A percentile compares a stretch with the other conserved stretches of the same genome.
Conservation (phyloP, 164 flowering plant species). For the Annona squamosa region DNA sequence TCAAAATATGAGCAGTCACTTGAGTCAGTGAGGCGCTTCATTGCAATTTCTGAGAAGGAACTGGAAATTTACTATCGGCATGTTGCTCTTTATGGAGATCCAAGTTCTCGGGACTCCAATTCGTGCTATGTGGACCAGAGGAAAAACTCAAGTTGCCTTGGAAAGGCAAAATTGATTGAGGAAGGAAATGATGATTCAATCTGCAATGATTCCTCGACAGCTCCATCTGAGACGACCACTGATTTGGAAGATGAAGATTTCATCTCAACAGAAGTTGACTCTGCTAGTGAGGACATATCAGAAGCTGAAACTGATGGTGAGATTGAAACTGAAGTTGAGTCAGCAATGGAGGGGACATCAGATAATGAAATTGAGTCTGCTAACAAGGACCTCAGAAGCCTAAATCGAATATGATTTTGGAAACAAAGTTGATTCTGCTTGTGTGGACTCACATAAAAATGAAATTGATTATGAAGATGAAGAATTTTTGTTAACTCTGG, state of each 20-base stretch:
- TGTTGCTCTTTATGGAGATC: constrained; percentile 76
- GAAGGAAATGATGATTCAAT: constrained; percentile 8
- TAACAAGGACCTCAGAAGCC: constrained; percentile 1
- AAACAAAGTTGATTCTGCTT: constrained; percentile 10
- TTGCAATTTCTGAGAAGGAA: constrained; percentile 80
- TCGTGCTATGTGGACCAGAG: constrained; percentile 26
- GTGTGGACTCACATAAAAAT: not conserved
- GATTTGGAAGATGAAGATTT: constrained; percentile 19
- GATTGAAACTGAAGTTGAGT: constrained; percentile 7
- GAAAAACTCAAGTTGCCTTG: constrained; percentile 15
- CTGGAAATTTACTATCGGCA: constrained; percentile 82
- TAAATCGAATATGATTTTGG: constrained; percentile 2
- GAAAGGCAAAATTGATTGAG: constrained; percentile 4
- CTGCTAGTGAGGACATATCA: constrained; percentile 19
- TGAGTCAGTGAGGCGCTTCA: constrained; percentile 74
- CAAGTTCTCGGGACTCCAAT: constrained; percentile 40
- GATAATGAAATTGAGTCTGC: constrained; percentile 8
- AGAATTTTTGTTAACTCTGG: not conserved
- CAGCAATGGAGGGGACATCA: constrained; percentile 17
- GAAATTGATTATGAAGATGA: not conserved
- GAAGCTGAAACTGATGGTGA: constrained; percentile 24
- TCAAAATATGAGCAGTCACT: constrained; percentile 94
- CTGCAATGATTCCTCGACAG: constrained; percentile 11
- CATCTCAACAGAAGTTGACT: constrained; percentile 27
- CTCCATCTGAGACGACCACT: constrained; percentile 16